These are phyloP conservation scores for Pythium sp. DNA, from an alignment of 352 stramenopile genomes.

Conservation along the genomic window DNA sequence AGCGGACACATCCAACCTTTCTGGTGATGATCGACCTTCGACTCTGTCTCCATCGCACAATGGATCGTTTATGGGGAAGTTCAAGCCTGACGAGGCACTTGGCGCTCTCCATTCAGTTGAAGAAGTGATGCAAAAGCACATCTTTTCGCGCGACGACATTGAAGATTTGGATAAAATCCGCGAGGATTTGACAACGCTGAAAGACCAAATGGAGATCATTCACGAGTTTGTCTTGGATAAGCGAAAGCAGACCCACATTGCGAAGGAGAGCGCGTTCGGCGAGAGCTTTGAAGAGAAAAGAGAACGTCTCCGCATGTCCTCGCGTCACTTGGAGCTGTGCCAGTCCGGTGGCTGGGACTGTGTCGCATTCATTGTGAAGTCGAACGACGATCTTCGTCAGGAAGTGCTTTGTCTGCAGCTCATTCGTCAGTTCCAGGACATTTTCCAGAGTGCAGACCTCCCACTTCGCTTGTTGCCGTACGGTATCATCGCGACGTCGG, in stretches of 20 bases:
- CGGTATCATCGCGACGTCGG: conserved; percentile 94
- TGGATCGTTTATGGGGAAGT: conserved; percentile 47
- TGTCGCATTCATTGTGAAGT: conserved; percentile 97
- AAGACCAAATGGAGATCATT: conserved; percentile 67
- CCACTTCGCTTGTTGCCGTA: conserved; percentile 95
- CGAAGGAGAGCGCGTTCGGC: conserved; percentile 76
- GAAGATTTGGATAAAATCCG: conserved; percentile 34
- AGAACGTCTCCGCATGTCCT: conserved; percentile 58
- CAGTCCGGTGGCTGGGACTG: conserved; percentile 57
- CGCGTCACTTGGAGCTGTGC: conserved; percentile 30
- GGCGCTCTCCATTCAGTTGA: conserved; percentile 62
- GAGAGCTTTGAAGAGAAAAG: conserved; percentile 83
- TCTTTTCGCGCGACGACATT: conserved; percentile 34
- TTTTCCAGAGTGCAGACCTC: conserved; percentile 93
- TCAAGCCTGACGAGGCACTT: conserved; percentile 55
- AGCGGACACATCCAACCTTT: conserved; percentile 12
- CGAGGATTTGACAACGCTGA: conserved; percentile 52
- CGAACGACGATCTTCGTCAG: conserved; percentile 97
- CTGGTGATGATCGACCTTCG: conserved; percentile 47
- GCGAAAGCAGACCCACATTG: conserved; percentile 56
- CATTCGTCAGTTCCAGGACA: conserved; percentile 94
- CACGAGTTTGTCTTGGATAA: conserved; percentile 68
- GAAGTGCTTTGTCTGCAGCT: conserved; percentile 97
- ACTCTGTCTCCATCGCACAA: conserved; percentile 35
- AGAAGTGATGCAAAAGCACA: conserved; percentile 47